These are phyloP conservation scores for Orbilia quercus DNA, from an alignment of 2,329 filamentous ascomycete genomes.

Conservation along the genomic window DNA sequence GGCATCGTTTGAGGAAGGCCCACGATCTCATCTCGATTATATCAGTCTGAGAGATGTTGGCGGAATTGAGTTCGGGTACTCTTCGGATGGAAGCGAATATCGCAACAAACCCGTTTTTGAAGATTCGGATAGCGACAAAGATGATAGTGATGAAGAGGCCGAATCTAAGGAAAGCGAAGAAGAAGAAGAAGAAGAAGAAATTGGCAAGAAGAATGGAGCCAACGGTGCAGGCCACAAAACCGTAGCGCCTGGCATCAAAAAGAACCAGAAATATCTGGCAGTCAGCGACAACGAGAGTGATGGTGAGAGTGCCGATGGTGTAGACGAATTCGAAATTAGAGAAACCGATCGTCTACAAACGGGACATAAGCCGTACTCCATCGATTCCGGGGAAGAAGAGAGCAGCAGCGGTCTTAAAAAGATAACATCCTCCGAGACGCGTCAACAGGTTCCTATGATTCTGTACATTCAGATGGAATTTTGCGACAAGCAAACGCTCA, in stretches of 20 bases:
- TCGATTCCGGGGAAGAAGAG: constrained; percentile 60
- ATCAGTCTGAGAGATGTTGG: constrained; percentile 52
- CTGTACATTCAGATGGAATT: constrained; percentile 99
- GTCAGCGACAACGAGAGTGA: constrained; percentile 61
- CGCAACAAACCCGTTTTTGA: constrained; percentile 64
- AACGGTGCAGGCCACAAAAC: constrained; percentile 53
- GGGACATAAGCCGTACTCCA: constrained; percentile 64
- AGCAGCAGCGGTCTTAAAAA: constrained; percentile 14
- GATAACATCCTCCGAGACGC: constrained; percentile 62
- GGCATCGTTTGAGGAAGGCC: constrained; percentile 61
- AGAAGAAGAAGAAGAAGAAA: constrained; percentile 63
- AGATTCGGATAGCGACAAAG: constrained; percentile 62
- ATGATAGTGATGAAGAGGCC: constrained; percentile 62
- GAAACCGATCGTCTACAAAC: constrained; percentile 62
- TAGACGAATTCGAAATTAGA: constrained; percentile 57
- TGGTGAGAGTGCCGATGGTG: constrained; percentile 55
- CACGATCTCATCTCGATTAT: constrained; percentile 59
- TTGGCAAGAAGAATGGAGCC: constrained; percentile 64
- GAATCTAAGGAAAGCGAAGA: constrained; percentile 60
- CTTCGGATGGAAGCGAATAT: constrained; percentile 63
- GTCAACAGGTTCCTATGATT: constrained; percentile 68
- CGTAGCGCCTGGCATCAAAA: neutral
- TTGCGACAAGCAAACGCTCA: constrained; percentile 90
- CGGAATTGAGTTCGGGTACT: constrained; percentile 72
- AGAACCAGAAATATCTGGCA: neutral